Evolutionary conservation across 1,284 basidiomycete species (phyloP).

Genomic region (Ceratobasidium sp.): DNA sequence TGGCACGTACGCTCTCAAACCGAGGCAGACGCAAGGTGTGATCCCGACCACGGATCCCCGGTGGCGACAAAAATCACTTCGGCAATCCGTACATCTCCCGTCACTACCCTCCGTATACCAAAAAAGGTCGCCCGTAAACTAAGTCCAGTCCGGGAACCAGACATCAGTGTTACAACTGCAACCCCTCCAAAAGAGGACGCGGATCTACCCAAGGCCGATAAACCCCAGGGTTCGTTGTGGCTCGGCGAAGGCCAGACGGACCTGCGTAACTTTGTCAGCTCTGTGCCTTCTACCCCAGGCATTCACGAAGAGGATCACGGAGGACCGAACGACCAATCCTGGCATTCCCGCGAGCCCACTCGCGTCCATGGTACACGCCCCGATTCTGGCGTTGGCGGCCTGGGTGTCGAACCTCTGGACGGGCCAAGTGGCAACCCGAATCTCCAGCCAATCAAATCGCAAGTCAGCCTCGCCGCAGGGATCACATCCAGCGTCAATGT

Average conservation of each 20-base stretch:
- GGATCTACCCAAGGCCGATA: conserved; percentile 1
- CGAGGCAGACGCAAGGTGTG: conserved; percentile 16
- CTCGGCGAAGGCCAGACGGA: conserved; percentile 16
- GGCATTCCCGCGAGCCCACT: conserved; percentile 40
- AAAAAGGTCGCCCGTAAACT: not conserved
- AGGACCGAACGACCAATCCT: conserved; percentile 9
- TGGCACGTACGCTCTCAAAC: conserved; percentile 46
- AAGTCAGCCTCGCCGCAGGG: conserved; percentile 12
- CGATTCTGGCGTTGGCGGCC: conserved; percentile 29
- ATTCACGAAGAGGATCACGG: conserved; percentile 14
- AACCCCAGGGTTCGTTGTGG: not conserved
- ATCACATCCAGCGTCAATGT: conserved; percentile 24
- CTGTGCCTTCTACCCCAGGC: conserved; percentile 3
- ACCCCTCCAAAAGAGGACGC: conserved; percentile 16
- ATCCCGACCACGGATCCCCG: conserved; percentile 47
- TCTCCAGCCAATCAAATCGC: conserved; percentile 12
- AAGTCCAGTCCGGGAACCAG: not conserved
- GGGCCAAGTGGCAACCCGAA: not conserved
- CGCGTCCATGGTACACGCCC: conserved; percentile 20
- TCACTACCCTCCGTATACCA: conserved; percentile 6
- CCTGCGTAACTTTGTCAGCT: conserved; percentile 34
- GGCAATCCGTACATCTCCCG: conserved; percentile 11
- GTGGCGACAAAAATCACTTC: not conserved
- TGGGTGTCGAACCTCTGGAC: conserved; percentile 3
- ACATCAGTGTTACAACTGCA: conserved; percentile 26